These are phyloP conservation scores for Cladosporium austrohemisphaericum DNA, from an alignment of 2,329 filamentous ascomycete genomes.

Conservation along the genomic window DNA sequence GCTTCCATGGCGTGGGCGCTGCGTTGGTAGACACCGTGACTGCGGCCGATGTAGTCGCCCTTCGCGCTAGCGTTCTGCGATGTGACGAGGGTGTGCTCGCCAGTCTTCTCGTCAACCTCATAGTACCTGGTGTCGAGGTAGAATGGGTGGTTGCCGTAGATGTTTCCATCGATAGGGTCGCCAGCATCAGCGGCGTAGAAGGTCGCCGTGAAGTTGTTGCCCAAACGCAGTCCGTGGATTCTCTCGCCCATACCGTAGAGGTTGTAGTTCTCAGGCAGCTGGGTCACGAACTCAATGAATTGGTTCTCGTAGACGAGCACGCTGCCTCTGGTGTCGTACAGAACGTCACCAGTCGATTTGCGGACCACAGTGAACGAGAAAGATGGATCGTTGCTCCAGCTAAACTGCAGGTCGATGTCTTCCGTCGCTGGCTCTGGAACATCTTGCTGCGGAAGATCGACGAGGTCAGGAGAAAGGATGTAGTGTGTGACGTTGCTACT, in stretches of 20 bases:
- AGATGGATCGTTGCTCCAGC: conserved; percentile 55
- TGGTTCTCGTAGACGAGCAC: conserved; percentile 71
- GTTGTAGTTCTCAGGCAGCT: conserved; percentile 68
- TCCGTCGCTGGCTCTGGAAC: conserved; percentile 40
- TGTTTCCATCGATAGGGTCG: conserved; percentile 61
- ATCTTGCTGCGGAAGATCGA: conserved; percentile 53
- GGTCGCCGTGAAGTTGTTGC: conserved; percentile 67
- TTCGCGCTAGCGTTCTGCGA: conserved; percentile 51
- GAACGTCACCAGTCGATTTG: conserved; percentile 58
- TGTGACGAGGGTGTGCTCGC: conserved; percentile 50
- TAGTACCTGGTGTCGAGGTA: conserved; percentile 79
- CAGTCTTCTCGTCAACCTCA: conserved; percentile 46
- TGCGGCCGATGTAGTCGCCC: conserved; percentile 60
- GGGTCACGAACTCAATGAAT: conserved; percentile 68
- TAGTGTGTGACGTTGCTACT: conserved; percentile 45
- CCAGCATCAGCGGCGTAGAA: conserved; percentile 66
- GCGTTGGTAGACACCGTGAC: conserved; percentile 73
- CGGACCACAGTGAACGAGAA: conserved; percentile 57
- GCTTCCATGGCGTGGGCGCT: conserved; percentile 76
- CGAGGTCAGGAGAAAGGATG: conserved; percentile 59
- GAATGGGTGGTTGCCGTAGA: conserved; percentile 74
- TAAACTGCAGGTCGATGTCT: conserved; percentile 48
- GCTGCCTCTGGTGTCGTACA: conserved; percentile 64
- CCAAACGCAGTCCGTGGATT: conserved; percentile 67
- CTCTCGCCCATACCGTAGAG: conserved; percentile 69